These are phyloP conservation scores for Penicillium expansum DNA, from an alignment of 2,329 filamentous ascomycete species.

Conservation along the genomic window DNA sequence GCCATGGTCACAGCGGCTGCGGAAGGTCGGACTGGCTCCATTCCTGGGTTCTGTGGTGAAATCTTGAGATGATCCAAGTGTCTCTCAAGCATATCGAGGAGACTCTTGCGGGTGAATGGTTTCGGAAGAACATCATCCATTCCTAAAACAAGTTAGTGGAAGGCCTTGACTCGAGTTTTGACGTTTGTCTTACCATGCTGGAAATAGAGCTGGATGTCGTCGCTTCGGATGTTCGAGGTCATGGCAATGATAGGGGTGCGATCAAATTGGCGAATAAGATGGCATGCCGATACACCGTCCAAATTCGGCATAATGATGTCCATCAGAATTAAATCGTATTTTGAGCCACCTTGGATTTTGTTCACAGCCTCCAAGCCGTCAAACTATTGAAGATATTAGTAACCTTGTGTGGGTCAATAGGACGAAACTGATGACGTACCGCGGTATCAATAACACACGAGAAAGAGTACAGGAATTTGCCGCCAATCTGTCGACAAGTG, in stretches of 20 bases:
- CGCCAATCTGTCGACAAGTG: slow-evolving; percentile 64
- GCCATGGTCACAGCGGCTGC: slow-evolving; percentile 44
- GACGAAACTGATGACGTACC: slow-evolving; percentile 45
- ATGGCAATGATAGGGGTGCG: slow-evolving; percentile 89
- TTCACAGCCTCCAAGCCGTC: slow-evolving; percentile 90
- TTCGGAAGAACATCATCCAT: slow-evolving; percentile 98
- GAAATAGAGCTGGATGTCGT: slow-evolving; percentile 97
- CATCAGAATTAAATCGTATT: slow-evolving; percentile 75
- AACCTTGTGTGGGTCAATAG: slow-evolving; percentile 1
- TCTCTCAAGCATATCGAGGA: slow-evolving; percentile 81
- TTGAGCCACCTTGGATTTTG: slow-evolving; percentile 67
- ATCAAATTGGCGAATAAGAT: slow-evolving; percentile 85
- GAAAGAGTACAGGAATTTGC: slow-evolving; percentile 65
- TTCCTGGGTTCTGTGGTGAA: slow-evolving; percentile 49
- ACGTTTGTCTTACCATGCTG: slow-evolving; percentile 69
- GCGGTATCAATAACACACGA: slow-evolving; percentile 62
- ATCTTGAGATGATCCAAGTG: slow-evolving; percentile 83
- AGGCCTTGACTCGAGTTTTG: not conserved
- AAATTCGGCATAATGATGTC: slow-evolving; percentile 97
- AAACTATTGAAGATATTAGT: slow-evolving; percentile 51
- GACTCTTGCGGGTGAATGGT: slow-evolving; percentile 86
- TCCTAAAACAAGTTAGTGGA: slow-evolving; percentile 53
- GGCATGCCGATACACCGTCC: slow-evolving; percentile 90
- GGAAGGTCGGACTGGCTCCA: slow-evolving; percentile 48
- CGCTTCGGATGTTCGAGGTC: slow-evolving; percentile 96